Base-by-base conservation (phyloP, 495 filamentous ascomycete genomes). In the Halenospora varia region DNA sequence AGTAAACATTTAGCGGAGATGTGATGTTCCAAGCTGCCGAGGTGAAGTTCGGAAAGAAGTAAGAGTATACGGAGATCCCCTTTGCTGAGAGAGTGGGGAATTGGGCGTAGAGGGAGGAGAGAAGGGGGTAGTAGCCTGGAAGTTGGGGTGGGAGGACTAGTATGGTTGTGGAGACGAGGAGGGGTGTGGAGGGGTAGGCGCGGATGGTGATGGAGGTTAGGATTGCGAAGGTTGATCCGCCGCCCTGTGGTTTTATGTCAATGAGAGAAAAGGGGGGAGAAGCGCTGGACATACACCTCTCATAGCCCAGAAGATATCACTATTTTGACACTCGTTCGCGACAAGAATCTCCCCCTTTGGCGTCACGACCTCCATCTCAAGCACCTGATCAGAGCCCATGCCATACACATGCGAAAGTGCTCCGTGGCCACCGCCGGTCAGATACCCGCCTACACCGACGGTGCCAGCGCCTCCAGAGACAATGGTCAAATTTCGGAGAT, bases 251-350 rank as follows among this genome's bases (percentile, higher is more conserved):
- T 18, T 62, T 48, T n/a, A n/a, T n/a, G n/a, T n/a, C n/a, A n/a
- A n/a, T n/a, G n/a, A 35, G 15, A 41, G 24, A 25, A 10, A 39
- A 48, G 13, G 24, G 24, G 23, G n/a, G 9, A 20, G 65, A 42
- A 10, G n/a, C n/a, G n/a, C n/a, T n/a, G n/a, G n/a, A 42, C 75
- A 69, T 62, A 79, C 74, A 1, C 85, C 86, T 29, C 79, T 73
- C 40, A 88, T 73, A 9, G 86, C 86, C 84, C 83, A 88, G 66
- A 84, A 88, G 6, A 89, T 62, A 64, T 88, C 86, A 0, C 69
- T 48, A 56, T 87, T 76, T 59, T 81, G 70, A 53, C 76, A 78
- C 47, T 79, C 77, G 51, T 79, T 82, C 3, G 77, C 79, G 0
- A 69, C 76, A 25, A 86, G 50, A 17, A 82, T 72, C 1, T 79